phyloP scores from a whole-genome alignment of 2,329 filamentous ascomycete genomes.

The Aspergillus pseudoterreus region DNA sequence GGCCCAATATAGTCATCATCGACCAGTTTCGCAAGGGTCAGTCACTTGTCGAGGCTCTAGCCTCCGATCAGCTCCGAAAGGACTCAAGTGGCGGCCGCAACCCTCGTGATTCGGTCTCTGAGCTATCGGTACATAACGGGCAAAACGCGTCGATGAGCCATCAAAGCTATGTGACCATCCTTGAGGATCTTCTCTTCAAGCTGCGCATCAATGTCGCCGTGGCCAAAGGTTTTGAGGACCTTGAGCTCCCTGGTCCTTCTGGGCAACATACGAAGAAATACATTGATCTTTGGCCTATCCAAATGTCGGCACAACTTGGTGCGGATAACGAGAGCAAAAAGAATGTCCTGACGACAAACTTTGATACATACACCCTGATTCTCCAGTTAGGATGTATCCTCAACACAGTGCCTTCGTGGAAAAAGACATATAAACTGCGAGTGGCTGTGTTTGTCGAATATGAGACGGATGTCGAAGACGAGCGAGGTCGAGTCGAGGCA shows the following conservation, averaged over 20 bases:
- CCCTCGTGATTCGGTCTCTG: conserved; percentile 11
- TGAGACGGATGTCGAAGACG: conserved; percentile 76
- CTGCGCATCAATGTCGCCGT: conserved; percentile 81
- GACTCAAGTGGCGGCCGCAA: conserved; percentile 19
- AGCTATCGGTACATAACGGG: conserved; percentile 60
- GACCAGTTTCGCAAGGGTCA: conserved; percentile 66
- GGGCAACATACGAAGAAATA: conserved; percentile 65
- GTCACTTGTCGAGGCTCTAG: conserved; percentile 57
- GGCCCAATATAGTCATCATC: conserved; percentile 81
- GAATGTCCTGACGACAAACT: conserved; percentile 77
- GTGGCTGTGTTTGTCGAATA: conserved; percentile 89
- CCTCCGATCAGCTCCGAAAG: conserved; percentile 33
- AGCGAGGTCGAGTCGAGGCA: conserved; percentile 66
- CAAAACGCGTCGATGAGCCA: conserved; percentile 66
- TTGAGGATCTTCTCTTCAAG: conserved; percentile 75
- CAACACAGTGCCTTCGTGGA: conserved; percentile 77
- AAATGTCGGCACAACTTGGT: conserved; percentile 82
- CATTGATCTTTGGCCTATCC: conserved; percentile 87
- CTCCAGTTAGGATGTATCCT: conserved; percentile 82
- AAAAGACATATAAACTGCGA: conserved; percentile 66
- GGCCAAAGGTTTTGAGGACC: conserved; percentile 72
- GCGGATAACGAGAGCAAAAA: conserved; percentile 60
- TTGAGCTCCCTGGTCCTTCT: conserved; percentile 66
- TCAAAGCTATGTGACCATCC: conserved; percentile 73
- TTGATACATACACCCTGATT: conserved; percentile 87